Evolutionary conservation across 2,329 filamentous ascomycete genomes (phyloP).

Genomic region (Gnomoniopsis sp.): DNA sequence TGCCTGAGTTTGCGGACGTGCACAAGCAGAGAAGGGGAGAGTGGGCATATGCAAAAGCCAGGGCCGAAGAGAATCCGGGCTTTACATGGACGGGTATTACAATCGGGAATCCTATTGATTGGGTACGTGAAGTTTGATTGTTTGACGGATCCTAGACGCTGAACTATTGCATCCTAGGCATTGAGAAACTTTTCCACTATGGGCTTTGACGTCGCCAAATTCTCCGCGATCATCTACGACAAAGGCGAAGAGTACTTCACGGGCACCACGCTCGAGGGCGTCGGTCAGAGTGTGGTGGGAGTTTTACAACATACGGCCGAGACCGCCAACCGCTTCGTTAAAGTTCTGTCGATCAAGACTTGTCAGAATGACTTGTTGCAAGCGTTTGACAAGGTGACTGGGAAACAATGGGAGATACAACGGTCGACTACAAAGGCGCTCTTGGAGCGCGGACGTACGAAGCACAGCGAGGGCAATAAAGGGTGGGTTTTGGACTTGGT

Average conservation of each 20-base stretch:
- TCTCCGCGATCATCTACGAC: slow-evolving; percentile 39
- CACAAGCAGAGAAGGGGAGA: slow-evolving; percentile 19
- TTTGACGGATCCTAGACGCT: too few relatives aligned
- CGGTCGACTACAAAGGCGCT: background rate
- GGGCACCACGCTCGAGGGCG: slow-evolving; percentile 41
- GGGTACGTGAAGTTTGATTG: slow-evolving; percentile 21
- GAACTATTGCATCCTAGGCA: slow-evolving; percentile 8
- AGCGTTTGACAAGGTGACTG: slow-evolving; percentile 23
- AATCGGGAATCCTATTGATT: slow-evolving; percentile 30
- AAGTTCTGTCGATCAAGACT: slow-evolving; percentile 36
- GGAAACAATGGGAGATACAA: slow-evolving; percentile 22
- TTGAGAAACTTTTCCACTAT: slow-evolving; percentile 23
- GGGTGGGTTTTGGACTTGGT: slow-evolving; percentile 28
- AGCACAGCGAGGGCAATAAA: slow-evolving; percentile 19
- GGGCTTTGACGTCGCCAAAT: slow-evolving; percentile 26
- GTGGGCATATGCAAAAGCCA: slow-evolving; percentile 22
- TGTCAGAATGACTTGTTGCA: slow-evolving; percentile 17
- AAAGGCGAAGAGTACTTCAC: slow-evolving; percentile 47
- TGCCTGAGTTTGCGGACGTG: slow-evolving; percentile 25
- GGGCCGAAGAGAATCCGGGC: slow-evolving; percentile 17
- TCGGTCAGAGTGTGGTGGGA: slow-evolving; percentile 46
- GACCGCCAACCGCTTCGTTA: slow-evolving; percentile 50
- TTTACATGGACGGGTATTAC: slow-evolving; percentile 30
- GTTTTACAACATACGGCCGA: slow-evolving; percentile 46
- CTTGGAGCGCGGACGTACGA: slow-evolving; percentile 17